Base-by-base conservation (phyloP, 306 rosid genomes). In the Fagus sylvatica region DNA sequence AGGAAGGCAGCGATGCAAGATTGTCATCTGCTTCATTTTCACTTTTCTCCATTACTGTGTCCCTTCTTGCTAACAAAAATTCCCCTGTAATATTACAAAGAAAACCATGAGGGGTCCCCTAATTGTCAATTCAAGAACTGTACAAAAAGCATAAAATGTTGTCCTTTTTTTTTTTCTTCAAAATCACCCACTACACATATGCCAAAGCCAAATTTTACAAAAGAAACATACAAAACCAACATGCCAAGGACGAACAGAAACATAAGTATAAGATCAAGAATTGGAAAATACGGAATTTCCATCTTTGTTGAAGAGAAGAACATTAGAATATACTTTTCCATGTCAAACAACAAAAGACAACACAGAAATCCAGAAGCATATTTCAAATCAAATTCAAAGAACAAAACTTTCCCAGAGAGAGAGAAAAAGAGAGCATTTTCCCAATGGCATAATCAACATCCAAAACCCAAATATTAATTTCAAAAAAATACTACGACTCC, bases 21-120 rank as follows among this genome's bases (percentile, higher is more conserved):
- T 32, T 80, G 51, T 10, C 80, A 56, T 73, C 79, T 13, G 74
- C 79, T 83, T 61, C 81, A 17, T 66, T 83, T 51, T 28, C 74
- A 37, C 79, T 84, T 37, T 37, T 82, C 64, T 87, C 91, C 93
- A 89, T 90, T 39, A 40, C 71, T 77, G 57, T 61, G 62, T 53
- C 56, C 67, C 77, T 46, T 40, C 53, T 71, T 15, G 15, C 40
- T 78, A 33, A 73, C 42, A 71, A 48, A 32, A 10, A 78, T 62
- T 59, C 73, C 53, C 79, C 80, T 82, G 72, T 10, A 76, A 56
- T 36, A 84, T 6, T 8, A 2, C 62, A 59, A 77, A 74, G 46
- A 22, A 68, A 69, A 72, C 51, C 78, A 57, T 17, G 7, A 33
- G 15, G 68, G n/a, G 6, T 12, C 4, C 19, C 41, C 34, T 61